phyloP scores from a whole-genome alignment of 1,284 basidiomycete species.

The Moesziomyces sp. region DNA sequence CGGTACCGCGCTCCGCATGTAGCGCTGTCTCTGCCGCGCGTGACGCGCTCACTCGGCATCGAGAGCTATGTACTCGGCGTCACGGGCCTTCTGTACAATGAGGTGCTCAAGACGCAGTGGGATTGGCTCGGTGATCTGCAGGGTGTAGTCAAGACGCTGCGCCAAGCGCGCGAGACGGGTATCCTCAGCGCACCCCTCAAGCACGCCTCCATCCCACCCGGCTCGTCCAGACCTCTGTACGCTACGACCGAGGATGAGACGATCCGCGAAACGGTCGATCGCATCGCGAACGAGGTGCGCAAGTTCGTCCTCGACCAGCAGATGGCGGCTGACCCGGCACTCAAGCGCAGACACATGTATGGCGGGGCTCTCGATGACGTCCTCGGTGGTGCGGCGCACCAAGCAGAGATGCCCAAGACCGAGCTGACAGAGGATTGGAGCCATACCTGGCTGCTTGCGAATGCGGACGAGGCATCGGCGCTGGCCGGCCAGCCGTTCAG shows the following conservation, averaged over 20 bases:
- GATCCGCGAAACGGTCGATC: slow-evolving; percentile 47
- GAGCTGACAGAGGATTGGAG: slow-evolving; percentile 13
- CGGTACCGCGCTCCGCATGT: slow-evolving; percentile 49
- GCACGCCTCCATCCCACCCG: not conserved
- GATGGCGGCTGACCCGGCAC: not conserved
- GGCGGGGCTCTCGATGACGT: slow-evolving; percentile 1
- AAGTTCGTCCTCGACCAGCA: slow-evolving; percentile 39
- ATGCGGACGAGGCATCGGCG: slow-evolving; percentile 25
- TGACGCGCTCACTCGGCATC: slow-evolving; percentile 47
- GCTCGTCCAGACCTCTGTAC: not conserved
- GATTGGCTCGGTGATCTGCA: slow-evolving; percentile 49
- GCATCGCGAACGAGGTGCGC: slow-evolving; percentile 38
- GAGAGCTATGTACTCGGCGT: slow-evolving; percentile 60
- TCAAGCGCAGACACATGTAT: not conserved
- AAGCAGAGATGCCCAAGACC: not conserved
- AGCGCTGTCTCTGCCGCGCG: slow-evolving; percentile 44
- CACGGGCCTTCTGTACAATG: slow-evolving; percentile 57
- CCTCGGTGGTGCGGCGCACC: not conserved
- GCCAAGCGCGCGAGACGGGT: slow-evolving; percentile 44
- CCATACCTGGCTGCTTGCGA: slow-evolving; percentile 18
- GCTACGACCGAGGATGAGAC: slow-evolving; percentile 29
- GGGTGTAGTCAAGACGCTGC: slow-evolving; percentile 24
- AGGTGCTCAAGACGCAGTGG: slow-evolving; percentile 60
- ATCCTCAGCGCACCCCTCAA: slow-evolving; percentile 25
- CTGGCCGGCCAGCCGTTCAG: slow-evolving; percentile 28